Evolutionary conservation across 805 yeast species (phyloP).

Genomic region (Tetrapisispora nanseiensis): DNA sequence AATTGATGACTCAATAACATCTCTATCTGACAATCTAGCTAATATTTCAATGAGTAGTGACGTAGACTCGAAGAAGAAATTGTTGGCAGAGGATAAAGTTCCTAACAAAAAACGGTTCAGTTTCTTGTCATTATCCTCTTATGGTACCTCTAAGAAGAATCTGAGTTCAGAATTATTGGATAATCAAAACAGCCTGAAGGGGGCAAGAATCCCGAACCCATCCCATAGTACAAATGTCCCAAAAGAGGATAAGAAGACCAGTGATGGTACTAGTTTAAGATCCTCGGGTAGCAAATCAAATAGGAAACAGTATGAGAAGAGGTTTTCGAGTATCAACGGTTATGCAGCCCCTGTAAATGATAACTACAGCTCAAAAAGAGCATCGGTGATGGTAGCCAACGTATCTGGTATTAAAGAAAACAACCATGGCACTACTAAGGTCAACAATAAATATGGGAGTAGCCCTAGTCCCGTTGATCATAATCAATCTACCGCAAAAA

Average conservation of each 20-base stretch:
- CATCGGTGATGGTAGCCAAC: conserved; percentile 11
- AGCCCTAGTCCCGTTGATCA: neutral
- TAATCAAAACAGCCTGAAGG: neutral
- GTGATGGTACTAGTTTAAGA: too few species aligned
- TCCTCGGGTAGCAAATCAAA: neutral
- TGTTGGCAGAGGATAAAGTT: neutral
- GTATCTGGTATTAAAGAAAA: neutral
- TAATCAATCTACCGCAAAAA: conserved; percentile 54
- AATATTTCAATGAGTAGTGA: neutral
- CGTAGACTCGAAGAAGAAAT: conserved; percentile 12
- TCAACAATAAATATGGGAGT: neutral
- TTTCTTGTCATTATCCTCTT: conserved; percentile 30
- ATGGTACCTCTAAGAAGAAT: conserved; percentile 16
- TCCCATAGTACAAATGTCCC: neutral
- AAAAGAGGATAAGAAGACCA: too few species aligned
- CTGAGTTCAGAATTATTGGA: conserved; percentile 6
- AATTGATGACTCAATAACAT: too few species aligned
- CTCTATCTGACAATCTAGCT: neutral
- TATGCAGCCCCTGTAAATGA: neutral
- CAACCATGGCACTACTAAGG: neutral
- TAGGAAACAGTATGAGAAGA: neutral
- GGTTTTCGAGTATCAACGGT: neutral
- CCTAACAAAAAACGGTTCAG: conserved; percentile 32
- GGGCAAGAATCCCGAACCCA: neutral
- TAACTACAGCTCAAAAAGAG: conserved; percentile 3